A percentile compares a stretch with the other conserved stretches of the same genome.
Evolutionary conservation across 2,329 filamentous ascomycete genomes (phyloP).

Genomic region (Zalaria obscura): DNA sequence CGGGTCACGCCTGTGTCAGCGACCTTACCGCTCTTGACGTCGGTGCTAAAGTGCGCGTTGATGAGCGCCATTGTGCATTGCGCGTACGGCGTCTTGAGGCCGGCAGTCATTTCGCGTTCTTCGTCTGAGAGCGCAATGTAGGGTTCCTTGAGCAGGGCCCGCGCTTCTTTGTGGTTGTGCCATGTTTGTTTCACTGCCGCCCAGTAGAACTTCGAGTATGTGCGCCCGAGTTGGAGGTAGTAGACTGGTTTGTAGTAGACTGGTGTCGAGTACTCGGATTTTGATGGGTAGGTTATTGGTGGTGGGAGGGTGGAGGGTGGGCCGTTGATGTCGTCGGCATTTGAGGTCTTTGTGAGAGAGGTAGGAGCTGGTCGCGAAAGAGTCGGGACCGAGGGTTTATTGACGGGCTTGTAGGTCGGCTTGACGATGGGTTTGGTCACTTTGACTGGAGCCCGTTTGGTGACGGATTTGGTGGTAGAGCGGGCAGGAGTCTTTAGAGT

Average conservation of each 20-base stretch:
- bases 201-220: constrained; percentile 80
- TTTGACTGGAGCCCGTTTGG: no score
- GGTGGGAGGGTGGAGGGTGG: constrained; percentile 61
- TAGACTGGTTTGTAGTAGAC: constrained; percentile 24
- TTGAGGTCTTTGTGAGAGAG: neutral
- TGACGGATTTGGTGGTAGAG: no score
- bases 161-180: constrained; percentile 41
- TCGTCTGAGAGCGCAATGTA: no score
- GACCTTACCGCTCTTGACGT: constrained; percentile 1
- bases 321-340: constrained; percentile 45
- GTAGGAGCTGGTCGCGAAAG: no score
- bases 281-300: constrained; percentile 48
- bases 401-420: no score
- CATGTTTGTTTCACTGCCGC: constrained; percentile 62
- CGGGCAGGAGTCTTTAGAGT: no score
- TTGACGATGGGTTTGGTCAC: no score
- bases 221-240: constrained; percentile 51
- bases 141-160: neutral
- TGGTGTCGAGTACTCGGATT: constrained; percentile 29
- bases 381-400: no score
- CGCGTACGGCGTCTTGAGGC: no score
- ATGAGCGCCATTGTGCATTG: no score
- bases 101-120: no score
- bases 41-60: neutral
- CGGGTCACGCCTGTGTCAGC: constrained; percentile 34